A percentile compares a stretch with the other conserved stretches of the same genome.
phyloP scores from a whole-genome alignment of 1,284 basidiomycete species.

The Porogramme epimiltina region DNA sequence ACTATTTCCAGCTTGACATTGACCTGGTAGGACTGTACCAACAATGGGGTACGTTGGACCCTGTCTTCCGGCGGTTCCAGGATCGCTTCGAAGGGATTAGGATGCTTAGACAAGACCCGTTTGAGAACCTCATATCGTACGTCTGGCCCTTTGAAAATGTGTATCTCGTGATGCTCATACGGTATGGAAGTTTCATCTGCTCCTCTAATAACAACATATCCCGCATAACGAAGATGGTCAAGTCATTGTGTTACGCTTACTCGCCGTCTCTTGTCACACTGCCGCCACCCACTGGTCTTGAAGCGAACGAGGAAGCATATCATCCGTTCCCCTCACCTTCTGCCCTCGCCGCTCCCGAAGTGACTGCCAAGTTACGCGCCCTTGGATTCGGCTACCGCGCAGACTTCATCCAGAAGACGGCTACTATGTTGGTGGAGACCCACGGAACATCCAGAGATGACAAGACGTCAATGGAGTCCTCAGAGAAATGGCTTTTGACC shows the following conservation, averaged over 20 bases:
- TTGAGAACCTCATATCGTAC: conserved; percentile 92
- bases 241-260: conserved; percentile 70
- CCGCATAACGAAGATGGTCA: conserved; percentile 90
- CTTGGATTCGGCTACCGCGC: conserved; percentile 98
- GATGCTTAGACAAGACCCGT: conserved; percentile 92
- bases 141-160: conserved; percentile 35
- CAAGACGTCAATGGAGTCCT: conserved; percentile 39
- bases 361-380: conserved; percentile 68
- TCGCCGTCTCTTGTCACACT: conserved; percentile 64
- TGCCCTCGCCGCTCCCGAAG: conserved; percentile 61
- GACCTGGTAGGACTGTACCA: conserved; percentile 78
- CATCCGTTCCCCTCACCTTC: conserved; percentile 87
- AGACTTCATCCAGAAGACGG: conserved; percentile 84
- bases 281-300: conserved; percentile 36
- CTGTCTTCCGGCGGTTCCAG: conserved; percentile 70
- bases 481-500: conserved; percentile 62
- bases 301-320: conserved; percentile 43
- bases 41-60: conserved; percentile 78
- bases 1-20: conserved; percentile 90
- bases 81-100: conserved; percentile 67
- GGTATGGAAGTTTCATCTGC: conserved; percentile 83
- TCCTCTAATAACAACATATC: conserved; percentile 97
- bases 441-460: conserved; percentile 36
- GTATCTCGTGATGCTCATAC: background rate
- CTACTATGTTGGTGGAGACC: conserved; percentile 72